Percentiles rank a stretch among this genome's conserved stretches.
These are phyloP conservation scores for Xerocomus potaroensis DNA, from an alignment of 768 basidiomycete genomes.

Conservation along the genomic window DNA sequence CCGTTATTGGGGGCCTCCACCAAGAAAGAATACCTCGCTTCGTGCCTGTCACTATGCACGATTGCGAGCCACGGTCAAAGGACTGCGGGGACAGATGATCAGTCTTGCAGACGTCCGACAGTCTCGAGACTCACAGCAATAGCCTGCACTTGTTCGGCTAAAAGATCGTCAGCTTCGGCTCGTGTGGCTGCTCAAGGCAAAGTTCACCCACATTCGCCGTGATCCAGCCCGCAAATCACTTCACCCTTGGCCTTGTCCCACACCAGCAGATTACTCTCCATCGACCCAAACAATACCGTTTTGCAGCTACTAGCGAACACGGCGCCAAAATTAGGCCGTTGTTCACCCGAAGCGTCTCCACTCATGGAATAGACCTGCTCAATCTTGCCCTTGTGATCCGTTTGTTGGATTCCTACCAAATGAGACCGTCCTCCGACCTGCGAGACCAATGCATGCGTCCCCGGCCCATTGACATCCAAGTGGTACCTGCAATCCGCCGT, in stretches of 20 bases:
- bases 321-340: conserved; percentile 41
- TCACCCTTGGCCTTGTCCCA: conserved; percentile 57
- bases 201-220: conserved; percentile 47
- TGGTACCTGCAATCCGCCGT: conserved; percentile 39
- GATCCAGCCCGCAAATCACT: conserved; percentile 57
- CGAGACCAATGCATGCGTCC: conserved; percentile 50
- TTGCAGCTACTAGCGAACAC: conserved; percentile 51
- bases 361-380: conserved; percentile 51
- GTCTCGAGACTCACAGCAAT: conserved; percentile 30
- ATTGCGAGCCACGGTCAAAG: conserved; percentile 40
- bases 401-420: conserved; percentile 47
- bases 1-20: conserved; percentile 42
- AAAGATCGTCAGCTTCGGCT: conserved; percentile 10
- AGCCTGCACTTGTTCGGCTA: conserved; percentile 32
- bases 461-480: conserved; percentile 48
- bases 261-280: conserved; percentile 52
- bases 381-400: conserved; percentile 48
- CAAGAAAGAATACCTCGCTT: conserved; percentile 50
- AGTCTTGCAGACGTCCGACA: conserved; percentile 21
- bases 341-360: conserved; percentile 25
- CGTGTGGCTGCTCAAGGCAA: not conserved
- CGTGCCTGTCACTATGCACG: conserved; percentile 53
- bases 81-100: conserved; percentile 29
- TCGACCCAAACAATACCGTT: conserved; percentile 52
- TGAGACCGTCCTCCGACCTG: conserved; percentile 47